Base-by-base conservation (phyloP, 1,284 basidiomycete genomes). In the Sanghuangporus weigelae region DNA sequence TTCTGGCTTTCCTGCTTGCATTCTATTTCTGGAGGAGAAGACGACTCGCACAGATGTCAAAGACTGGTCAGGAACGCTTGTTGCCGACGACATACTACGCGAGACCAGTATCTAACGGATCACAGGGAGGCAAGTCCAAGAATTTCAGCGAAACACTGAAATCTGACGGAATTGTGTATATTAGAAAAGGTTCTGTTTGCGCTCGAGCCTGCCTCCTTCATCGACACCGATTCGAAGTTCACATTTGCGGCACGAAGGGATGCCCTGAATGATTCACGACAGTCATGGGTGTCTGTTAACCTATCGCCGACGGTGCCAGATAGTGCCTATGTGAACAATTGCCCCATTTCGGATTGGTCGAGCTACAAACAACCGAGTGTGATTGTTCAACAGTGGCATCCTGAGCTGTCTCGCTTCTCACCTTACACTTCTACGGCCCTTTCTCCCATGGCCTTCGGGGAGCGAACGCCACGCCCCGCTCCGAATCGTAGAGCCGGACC, bases 381-480 rank as follows among this genome's bases (percentile, higher is more conserved):
- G n/a, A 49, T 63, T 40, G 55, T 40, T 16, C 56, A 62, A 5
- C 50, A 31, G 19, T 42, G 19, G 39, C 16, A 62, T 8, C 8
- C 26, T 36, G 55, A 62, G 36, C 21, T 19, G 19, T 65, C 64
- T 16, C 60, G 58, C 8, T 65, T 65, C 57, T 65, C 64, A 40
- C 60, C 57, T 2, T 55, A 57, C 42, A 62, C 64, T 6, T 16
- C 60, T 11, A 50, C 57, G n/a, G 39, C 60, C 5, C n/a, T 59
- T 16, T 59, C 60, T 39, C 40, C 63, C 16, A 57, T 61, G 54
- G 50, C 53, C 31, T 61, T 57, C 39, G 23, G 26, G 11, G 57
- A 64, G 10, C 40, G 46, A 10, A 40, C 56, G 19, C 50, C 57
- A 14, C 49, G 31, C 31, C 39, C 54, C 39, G 40, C 36, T 8